Conservation (phyloP, 768 basidiomycete genomes). For the Calocera cornea region DNA sequence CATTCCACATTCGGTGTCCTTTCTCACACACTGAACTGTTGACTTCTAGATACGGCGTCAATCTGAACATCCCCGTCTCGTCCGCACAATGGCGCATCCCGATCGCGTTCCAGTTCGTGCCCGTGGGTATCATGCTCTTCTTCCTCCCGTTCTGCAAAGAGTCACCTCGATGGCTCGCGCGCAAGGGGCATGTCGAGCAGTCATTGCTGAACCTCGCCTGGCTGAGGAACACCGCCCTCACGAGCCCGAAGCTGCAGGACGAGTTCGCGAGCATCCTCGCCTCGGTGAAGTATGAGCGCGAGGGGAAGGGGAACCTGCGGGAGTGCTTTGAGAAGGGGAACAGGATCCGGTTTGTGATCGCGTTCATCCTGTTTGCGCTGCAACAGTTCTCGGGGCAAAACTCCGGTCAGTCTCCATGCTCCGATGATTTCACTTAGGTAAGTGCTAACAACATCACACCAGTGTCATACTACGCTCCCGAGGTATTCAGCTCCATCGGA, state of each 20-base stretch:
- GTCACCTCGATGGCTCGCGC: slow-evolving; percentile 5
- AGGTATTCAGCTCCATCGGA: slow-evolving; percentile 20
- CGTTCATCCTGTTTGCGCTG: slow-evolving; percentile 40
- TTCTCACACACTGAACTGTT: not conserved
- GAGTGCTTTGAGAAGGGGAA: slow-evolving; percentile 75
- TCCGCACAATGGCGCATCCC: slow-evolving; percentile 8
- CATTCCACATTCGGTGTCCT: not conserved
- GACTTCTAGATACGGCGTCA: slow-evolving; percentile 12
- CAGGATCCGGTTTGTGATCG: slow-evolving; percentile 67
- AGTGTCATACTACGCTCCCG: slow-evolving; percentile 32
- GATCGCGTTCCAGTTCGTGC: slow-evolving; percentile 4
- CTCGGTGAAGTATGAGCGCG: slow-evolving; percentile 58
- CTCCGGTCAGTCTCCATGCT: slow-evolving; percentile 5
- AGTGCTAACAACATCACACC: too few species aligned
- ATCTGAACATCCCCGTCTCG: slow-evolving; percentile 4
- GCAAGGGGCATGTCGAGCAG: slow-evolving; percentile 2
- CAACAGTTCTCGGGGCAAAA: slow-evolving; percentile 1
- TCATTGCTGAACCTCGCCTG: not conserved
- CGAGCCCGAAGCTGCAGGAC: not conserved
- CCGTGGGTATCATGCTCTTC: not conserved
- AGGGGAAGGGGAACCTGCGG: slow-evolving; percentile 49
- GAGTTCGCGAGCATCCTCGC: slow-evolving; percentile 53
- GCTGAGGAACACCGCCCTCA: not conserved
- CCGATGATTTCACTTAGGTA: too few species aligned
- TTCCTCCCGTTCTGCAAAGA: slow-evolving; percentile 7